phyloP scores from a whole-genome alignment of 2,329 filamentous ascomycete genomes.

The Trichophyton rubrum region DNA sequence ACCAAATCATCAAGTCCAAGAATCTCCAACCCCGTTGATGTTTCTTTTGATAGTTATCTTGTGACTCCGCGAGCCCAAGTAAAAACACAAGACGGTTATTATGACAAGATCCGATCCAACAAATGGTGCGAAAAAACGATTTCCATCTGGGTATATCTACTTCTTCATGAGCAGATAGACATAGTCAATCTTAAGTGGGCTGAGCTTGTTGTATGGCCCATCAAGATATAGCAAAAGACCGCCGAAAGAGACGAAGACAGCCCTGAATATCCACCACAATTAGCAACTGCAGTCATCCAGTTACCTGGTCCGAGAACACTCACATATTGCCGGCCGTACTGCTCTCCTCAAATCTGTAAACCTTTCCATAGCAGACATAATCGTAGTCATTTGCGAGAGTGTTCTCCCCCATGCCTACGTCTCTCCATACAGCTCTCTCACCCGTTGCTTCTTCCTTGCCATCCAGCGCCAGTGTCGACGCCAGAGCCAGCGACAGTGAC shows the following conservation, averaged over 20 bases:
- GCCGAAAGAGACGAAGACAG: constrained; percentile 88
- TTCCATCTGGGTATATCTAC: constrained; percentile 31
- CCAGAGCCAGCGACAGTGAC: constrained; percentile 65
- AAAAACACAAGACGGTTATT: background rate
- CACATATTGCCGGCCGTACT: constrained; percentile 71
- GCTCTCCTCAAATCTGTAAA: constrained; percentile 41
- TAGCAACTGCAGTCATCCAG: background rate
- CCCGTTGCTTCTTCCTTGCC: constrained; percentile 61
- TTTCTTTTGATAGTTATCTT: background rate
- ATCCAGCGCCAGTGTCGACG: constrained; percentile 75
- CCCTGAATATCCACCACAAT: constrained; percentile 43
- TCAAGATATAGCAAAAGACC: constrained; percentile 82
- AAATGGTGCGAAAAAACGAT: background rate
- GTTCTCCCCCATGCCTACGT: constrained; percentile 46
- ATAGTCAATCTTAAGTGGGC: constrained; percentile 79
- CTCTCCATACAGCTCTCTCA: constrained; percentile 59
- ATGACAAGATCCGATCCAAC: background rate
- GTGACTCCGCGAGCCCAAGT: background rate
- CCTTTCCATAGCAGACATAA: constrained; percentile 41
- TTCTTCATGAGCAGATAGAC: constrained; percentile 92
- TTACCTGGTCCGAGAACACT: constrained; percentile 23
- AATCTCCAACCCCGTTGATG: background rate
- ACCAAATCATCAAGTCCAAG: background rate
- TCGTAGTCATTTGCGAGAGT: constrained; percentile 43
- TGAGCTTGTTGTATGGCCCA: constrained; percentile 92